A percentile compares a stretch with the other conserved stretches of the same genome.
Evolutionary conservation across 2,329 filamentous ascomycete species (phyloP).

Genomic region (Epichloe sp.): DNA sequence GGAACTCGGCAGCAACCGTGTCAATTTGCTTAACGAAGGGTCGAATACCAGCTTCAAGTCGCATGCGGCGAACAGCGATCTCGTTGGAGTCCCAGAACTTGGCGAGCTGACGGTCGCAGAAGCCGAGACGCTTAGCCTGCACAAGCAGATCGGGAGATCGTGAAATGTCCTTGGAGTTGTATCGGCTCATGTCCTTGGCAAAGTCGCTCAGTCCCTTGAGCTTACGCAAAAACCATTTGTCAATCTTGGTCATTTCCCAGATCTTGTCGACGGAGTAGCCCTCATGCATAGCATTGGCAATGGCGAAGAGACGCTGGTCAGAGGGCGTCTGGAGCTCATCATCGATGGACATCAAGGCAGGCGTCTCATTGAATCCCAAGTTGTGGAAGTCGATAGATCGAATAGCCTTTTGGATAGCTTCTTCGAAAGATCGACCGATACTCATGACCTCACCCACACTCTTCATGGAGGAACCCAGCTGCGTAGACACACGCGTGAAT

Average conservation of each 20-base stretch:
- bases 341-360: slow-evolving; percentile 88
- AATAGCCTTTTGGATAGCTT: slow-evolving; percentile 97
- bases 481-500: slow-evolving; percentile 90
- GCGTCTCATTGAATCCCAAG: slow-evolving; percentile 83
- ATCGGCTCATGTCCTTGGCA: slow-evolving; percentile 61
- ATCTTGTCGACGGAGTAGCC: slow-evolving; percentile 95
- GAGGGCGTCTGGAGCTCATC: slow-evolving; percentile 94
- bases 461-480: slow-evolving; percentile 98
- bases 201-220: slow-evolving; percentile 88
- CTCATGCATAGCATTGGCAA: slow-evolving; percentile 91
- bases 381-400: slow-evolving; percentile 92
- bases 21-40: slow-evolving; percentile 97
- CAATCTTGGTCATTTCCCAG: slow-evolving; percentile 96
- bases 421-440: slow-evolving; percentile 91
- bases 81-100: slow-evolving; percentile 94
- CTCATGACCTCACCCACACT: slow-evolving; percentile 99
- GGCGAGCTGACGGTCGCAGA: slow-evolving; percentile 85
- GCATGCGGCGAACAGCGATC: slow-evolving; percentile 69
- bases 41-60: slow-evolving; percentile 74
- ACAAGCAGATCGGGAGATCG: slow-evolving; percentile 54
- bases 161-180: slow-evolving; percentile 50
- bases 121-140: slow-evolving; percentile 85
- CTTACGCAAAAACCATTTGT: slow-evolving; percentile 94
- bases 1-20: slow-evolving; percentile 94
- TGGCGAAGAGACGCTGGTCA: slow-evolving; percentile 92